Conservation (phyloP, 306 rosid genomes). For the Styphnolobium japonicum region DNA sequence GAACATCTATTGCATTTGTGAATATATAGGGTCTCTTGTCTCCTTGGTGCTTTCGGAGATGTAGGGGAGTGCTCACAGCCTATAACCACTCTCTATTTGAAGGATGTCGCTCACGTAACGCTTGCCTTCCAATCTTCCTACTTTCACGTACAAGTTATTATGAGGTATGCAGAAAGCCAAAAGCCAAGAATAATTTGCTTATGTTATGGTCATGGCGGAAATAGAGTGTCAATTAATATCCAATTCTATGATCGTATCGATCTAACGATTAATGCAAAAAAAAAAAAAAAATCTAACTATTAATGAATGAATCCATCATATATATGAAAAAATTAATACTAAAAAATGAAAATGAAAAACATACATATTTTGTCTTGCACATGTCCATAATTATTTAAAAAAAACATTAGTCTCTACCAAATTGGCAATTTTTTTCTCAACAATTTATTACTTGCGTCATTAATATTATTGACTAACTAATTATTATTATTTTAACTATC, state of each 20-base stretch:
- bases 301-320: neutral
- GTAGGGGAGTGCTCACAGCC: neutral
- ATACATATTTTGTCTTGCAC: no score
- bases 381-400: no score
- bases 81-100: slow-evolving; percentile 1
- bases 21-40: neutral
- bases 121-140: neutral
- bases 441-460: no score
- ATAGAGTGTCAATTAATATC: neutral
- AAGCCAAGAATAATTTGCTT: neutral
- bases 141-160: neutral
- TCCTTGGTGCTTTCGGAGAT: neutral
- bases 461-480: no score
- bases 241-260: no score
- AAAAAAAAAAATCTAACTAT: no score
- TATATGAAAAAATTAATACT: no score
- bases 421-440: no score
- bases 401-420: no score
- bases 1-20: neutral
- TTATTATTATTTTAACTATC: no score
- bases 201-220: neutral
- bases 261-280: neutral
- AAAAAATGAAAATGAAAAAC: no score
- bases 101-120: neutral
- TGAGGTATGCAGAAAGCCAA: neutral